Base-by-base conservation (phyloP, 805 yeast species). In the Candida boidinii region DNA sequence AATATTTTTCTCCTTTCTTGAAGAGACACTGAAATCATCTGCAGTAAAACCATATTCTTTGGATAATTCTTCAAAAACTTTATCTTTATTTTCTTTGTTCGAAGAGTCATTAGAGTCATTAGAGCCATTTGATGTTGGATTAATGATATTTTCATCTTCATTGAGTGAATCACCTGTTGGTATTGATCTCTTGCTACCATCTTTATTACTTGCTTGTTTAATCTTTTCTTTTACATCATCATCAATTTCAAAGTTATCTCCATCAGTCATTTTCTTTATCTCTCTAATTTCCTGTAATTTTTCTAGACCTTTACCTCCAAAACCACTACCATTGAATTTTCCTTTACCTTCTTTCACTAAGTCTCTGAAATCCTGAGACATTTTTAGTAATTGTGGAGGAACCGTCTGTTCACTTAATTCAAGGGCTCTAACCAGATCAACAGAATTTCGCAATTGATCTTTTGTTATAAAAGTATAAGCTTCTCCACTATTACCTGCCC, bases 251-350 rank as follows among this genome's bases (percentile, higher is more conserved):
- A 61, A 70, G 7, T 70, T 62, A 36, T 59, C 60, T 33, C 73
- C 57, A 44, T 79, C 80, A 20, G 67, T 36, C 34, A 61, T 62
- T 38, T 72, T 60, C 29, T 68, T 63, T 30, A 64, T 64, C 27
- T 70, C 70, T 36, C 92, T 58, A 7, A 66, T 53, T 38, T 75
- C 73, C 38, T 84, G 88, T 26, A 88, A 59, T 40, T 79, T 80
- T 28, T 79, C 90, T 33, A 88, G 64, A 2, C 97, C 97, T 43
- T 82, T 79, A 15, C 98, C 98, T 4, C 96, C 94, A 60, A 87
- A 92, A 0, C 98, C 98, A 34, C 75, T 71, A n/a, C n/a, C n/a
- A 17, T 73, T 68, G 37, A 72, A 65, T 44, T 67, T 71, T 22
- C 61, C 73, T 34, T 78, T 76, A 0, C 94, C 95, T 2, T 61